Conservation (phyloP, 2,329 filamentous ascomycete genomes). For the Penicillium sp. region DNA sequence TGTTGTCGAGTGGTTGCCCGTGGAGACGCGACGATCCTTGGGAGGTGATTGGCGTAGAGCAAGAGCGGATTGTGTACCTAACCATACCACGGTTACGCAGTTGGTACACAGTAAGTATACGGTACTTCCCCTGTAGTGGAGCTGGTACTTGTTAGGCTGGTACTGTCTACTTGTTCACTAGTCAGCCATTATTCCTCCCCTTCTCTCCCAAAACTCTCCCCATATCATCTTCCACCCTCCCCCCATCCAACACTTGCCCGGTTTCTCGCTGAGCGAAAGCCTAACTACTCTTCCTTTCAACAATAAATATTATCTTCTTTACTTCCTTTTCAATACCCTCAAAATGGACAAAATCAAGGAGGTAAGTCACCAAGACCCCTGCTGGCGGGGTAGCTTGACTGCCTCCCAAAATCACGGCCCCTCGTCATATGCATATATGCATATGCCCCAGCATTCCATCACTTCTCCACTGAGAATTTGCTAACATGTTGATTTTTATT, state of each 20-base stretch:
- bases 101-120: constrained; percentile 14
- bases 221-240: constrained; percentile 9
- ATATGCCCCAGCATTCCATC: constrained; percentile 18
- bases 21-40: constrained; percentile 33
- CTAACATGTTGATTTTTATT: constrained; percentile 39
- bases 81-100: constrained; percentile 4
- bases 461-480: constrained; percentile 2
- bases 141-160: not conserved
- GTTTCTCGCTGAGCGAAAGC: constrained; percentile 40
- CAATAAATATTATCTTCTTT: constrained; percentile 24
- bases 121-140: constrained; percentile 12
- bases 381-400: constrained; percentile 42
- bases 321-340: constrained; percentile 30
- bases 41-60: constrained; percentile 18
- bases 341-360: constrained; percentile 88
- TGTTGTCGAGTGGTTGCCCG: constrained; percentile 39
- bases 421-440: constrained; percentile 15
- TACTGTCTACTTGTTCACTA: constrained; percentile 13
- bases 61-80: constrained; percentile 11
- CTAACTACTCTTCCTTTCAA: constrained; percentile 35
- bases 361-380: constrained; percentile 55
- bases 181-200: constrained; percentile 17
- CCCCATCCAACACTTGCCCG: constrained; percentile 12
- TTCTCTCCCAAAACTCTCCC: constrained; percentile 22
- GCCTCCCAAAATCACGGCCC: constrained; percentile 23